Base-by-base conservation (phyloP, 305 asterid genomes). In the Fraxinus sp. region DNA sequence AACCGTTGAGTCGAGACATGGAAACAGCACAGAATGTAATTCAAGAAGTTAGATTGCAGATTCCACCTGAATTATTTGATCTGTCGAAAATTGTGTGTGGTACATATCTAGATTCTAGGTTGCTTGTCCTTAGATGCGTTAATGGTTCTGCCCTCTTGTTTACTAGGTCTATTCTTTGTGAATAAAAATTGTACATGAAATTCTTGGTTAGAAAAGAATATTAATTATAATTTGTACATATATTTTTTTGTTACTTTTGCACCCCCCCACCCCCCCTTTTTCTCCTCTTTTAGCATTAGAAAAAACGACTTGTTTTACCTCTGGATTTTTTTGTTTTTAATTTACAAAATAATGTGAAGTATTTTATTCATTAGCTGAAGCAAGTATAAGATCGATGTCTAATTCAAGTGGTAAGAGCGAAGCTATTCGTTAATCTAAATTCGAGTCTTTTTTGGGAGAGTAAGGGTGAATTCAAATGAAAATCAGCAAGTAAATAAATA, bases 31-130 rank as follows among this genome's bases (percentile, higher is more conserved):
- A 88, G 80, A 83, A 82, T 35, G 94, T 93, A 22, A 79, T 93
- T 41, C 88, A 86, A 0, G 98, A 96, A 74, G 92, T 91, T 75
- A 89, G 93, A 77, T 88, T 83, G 79, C 99, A 94, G 70, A 83
- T 94, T n/a, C 99, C 99, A 0, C 95, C 97, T 1, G 99, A 94
- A 85, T 59, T 91, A 81, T 94, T 94, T 71, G 99, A 94, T 86
- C 84, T 89, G 39, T 91, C 97, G 0, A 92, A 91, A 75, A 85
- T 96, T 9, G 92, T 96, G 1, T 96, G 97, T 71, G 99, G 98
- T 18, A 94, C 99, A 7, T 96, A 91, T 35, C 88, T 94, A 1
- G 98, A 94, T 87, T 86, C 95, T 22, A 92, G 97, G 91, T 81
- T 94, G 86, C 93, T 90, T 11, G 84, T 94, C 28, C 92, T 93